phyloP scores from a whole-genome alignment of 768 basidiomycete genomes.

The Kondoa subrosea region DNA sequence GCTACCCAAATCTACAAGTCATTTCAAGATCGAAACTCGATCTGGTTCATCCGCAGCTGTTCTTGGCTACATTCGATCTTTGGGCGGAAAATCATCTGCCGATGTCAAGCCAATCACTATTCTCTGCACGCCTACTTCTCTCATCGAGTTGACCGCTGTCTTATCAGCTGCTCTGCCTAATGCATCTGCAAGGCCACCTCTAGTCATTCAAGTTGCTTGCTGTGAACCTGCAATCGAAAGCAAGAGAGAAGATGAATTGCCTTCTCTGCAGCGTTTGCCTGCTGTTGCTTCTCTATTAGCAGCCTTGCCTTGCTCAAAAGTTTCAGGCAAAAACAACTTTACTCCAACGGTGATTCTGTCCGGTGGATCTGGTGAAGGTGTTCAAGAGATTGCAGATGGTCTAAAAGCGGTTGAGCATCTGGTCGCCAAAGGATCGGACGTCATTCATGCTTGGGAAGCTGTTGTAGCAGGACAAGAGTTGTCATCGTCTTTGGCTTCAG shows the following conservation, averaged over 20 bases:
- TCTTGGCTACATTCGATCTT: slow-evolving; percentile 10
- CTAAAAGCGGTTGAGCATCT: slow-evolving; percentile 47
- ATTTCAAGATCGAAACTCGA: slow-evolving; percentile 13
- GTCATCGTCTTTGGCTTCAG: slow-evolving; percentile 32
- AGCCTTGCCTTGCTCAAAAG: slow-evolving; percentile 41
- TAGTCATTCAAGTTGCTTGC: slow-evolving; percentile 69
- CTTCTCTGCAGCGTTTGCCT: slow-evolving; percentile 53
- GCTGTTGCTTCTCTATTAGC: slow-evolving; percentile 51
- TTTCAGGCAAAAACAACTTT: slow-evolving; percentile 33
- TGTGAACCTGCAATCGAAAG: slow-evolving; percentile 39
- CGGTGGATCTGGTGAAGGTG: slow-evolving; percentile 63
- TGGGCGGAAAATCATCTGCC: slow-evolving; percentile 3
- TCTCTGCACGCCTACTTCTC: slow-evolving; percentile 58
- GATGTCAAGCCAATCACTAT: slow-evolving; percentile 29
- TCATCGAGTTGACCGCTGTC: slow-evolving; percentile 65
- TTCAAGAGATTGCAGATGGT: slow-evolving; percentile 50
- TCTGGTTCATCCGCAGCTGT: slow-evolving; percentile 15
- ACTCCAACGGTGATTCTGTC: slow-evolving; percentile 56
- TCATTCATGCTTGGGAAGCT: slow-evolving; percentile 82
- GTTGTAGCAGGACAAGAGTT: slow-evolving; percentile 60
- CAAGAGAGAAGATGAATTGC: slow-evolving; percentile 37
- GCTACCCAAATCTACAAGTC: neutral
- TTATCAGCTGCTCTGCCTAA: slow-evolving; percentile 50
- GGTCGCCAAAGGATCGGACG: slow-evolving; percentile 39
- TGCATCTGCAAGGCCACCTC: slow-evolving; percentile 46